Conservation (phyloP, 345 rosid species). For the Mangifera indica region DNA sequence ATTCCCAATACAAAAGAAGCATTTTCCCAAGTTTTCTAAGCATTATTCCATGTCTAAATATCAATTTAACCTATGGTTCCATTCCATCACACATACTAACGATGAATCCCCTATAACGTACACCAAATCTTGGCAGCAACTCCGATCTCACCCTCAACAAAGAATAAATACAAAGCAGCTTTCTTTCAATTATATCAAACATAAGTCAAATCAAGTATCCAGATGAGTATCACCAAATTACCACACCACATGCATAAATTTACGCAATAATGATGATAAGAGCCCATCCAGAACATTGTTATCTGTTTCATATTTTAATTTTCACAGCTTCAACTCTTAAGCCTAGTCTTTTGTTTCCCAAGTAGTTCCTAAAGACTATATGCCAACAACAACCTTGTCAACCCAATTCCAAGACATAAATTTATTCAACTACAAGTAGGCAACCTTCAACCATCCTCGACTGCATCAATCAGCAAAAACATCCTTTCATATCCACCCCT, state of each 20-base stretch:
- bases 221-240: neutral
- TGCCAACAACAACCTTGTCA: neutral
- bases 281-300: too few relatives aligned
- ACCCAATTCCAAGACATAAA: neutral
- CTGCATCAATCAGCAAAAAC: neutral
- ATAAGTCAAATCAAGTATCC: too few relatives aligned
- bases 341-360: neutral
- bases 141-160: neutral
- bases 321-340: too few relatives aligned
- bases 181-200: too few relatives aligned
- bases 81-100: neutral
- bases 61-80: neutral
- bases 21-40: neutral
- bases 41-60: neutral
- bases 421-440: neutral
- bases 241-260: neutral
- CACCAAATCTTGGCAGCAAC: neutral
- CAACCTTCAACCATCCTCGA: neutral
- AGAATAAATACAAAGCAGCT: neutral
- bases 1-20: neutral
- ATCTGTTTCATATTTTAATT: too few relatives aligned
- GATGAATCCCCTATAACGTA: neutral
- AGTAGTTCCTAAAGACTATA: neutral
- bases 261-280: neutral
- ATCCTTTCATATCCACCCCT: neutral